Conservation (phyloP, 78 protist genomes). For the Guillardia theta region DNA sequence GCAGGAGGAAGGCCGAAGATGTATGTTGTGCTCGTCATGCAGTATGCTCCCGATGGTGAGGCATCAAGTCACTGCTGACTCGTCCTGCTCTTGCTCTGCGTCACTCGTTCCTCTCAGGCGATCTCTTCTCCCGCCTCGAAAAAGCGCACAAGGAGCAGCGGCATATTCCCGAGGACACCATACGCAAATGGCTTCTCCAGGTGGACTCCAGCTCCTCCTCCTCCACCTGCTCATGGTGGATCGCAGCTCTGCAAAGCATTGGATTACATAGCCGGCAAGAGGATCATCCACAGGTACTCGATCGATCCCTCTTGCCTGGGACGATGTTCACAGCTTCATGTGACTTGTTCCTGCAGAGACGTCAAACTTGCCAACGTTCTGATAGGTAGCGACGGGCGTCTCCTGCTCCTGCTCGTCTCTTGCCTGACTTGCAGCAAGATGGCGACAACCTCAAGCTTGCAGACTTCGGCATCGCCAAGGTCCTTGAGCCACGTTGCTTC, state of each 20-base stretch:
- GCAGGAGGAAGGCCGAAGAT: background rate
- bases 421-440: no score
- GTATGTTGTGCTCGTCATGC: conserved; percentile 12
- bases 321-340: no score
- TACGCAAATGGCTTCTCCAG: background rate
- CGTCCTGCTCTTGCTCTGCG: no score
- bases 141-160: conserved; percentile 15
- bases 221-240: background rate
- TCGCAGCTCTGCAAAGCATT: conserved; percentile 15
- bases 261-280: background rate
- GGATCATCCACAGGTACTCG: conserved; percentile 20
- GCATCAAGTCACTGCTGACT: no score
- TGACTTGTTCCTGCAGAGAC: no score
- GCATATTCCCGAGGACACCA: conserved; percentile 8
- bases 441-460: conserved; percentile 28
- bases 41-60: conserved; percentile 1
- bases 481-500: no score
- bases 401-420: no score
- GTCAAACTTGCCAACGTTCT: conserved; percentile 21
- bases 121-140: background rate
- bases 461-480: conserved; percentile 32
- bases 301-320: no score
- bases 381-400: no score
- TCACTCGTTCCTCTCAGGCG: no score
- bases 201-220: background rate